Evolutionary conservation across 2,329 filamentous ascomycete genomes (phyloP).

Genomic region (Nemania sp.): DNA sequence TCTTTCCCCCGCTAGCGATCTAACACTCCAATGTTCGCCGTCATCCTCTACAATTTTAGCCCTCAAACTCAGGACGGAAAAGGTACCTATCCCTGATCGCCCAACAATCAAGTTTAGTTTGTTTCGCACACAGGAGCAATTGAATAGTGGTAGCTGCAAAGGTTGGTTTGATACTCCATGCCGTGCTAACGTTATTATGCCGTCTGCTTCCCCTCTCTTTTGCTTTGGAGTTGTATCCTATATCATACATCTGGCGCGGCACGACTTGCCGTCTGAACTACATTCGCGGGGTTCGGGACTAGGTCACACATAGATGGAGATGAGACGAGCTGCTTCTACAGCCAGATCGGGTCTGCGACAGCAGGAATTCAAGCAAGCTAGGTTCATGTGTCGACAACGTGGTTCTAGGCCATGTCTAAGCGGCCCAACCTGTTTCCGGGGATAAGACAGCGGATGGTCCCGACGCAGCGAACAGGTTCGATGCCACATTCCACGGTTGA

Average conservation of each 20-base stretch:
- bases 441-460: constrained; percentile 23
- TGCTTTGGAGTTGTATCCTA: neutral
- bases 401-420: neutral
- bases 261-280: neutral
- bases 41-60: neutral
- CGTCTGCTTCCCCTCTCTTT: constrained; percentile 1
- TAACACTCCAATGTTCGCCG: neutral
- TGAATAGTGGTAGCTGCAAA: neutral
- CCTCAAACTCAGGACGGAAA: neutral
- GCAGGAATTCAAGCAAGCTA: neutral
- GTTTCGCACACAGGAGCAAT: constrained; percentile 10
- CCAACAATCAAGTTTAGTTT: neutral
- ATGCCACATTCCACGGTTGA: constrained; percentile 7
- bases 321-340: neutral
- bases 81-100: constrained; percentile 25
- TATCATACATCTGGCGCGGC: constrained; percentile 11
- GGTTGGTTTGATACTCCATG: constrained; percentile 11
- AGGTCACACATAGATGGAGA: neutral
- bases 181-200: constrained; percentile 17
- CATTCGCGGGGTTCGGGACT: neutral
- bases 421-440: neutral
- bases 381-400: constrained; percentile 8
- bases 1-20: neutral
- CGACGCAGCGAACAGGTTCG: constrained; percentile 7
- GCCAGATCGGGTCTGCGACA: neutral